Evolutionary conservation across 768 basidiomycete genomes (phyloP).

Genomic region (Roridomyces roridus): DNA sequence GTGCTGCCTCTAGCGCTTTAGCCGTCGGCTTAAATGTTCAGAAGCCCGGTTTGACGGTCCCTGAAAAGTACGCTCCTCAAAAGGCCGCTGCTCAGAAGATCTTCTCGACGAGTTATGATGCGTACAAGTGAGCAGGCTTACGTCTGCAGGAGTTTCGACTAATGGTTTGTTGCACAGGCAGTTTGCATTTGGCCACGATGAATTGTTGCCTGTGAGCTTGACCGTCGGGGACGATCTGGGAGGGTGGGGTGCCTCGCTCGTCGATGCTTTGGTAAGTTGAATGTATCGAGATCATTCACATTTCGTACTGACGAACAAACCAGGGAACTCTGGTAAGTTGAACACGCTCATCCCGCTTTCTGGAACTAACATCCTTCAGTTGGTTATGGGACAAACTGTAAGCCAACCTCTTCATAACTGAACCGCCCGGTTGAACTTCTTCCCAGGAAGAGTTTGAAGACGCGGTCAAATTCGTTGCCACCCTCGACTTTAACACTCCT

Average conservation of each 20-base stretch:
- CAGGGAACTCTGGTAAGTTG: conserved; percentile 9
- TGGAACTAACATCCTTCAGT: conserved; percentile 54
- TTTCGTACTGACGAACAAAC: no score
- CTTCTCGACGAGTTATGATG: no score
- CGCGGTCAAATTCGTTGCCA: conserved; percentile 43
- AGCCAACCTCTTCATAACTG: neutral
- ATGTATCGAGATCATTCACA: neutral
- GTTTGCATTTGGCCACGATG: conserved; percentile 58
- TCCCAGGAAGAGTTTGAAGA: conserved; percentile 48
- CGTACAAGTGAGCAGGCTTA: no score
- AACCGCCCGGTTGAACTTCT: neutral
- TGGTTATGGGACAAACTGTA: conserved; percentile 49
- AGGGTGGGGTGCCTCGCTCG: conserved; percentile 12
- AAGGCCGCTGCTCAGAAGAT: no score
- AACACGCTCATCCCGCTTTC: conserved; percentile 38
- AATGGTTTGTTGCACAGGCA: conserved; percentile 34
- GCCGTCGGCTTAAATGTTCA: neutral
- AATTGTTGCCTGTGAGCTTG: conserved; percentile 29
- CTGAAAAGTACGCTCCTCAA: no score
- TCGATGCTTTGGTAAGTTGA: conserved; percentile 17
- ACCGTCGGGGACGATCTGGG: neutral
- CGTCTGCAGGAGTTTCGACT: no score
- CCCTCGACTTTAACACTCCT: conserved; percentile 35
- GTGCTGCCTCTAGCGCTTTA: no score
- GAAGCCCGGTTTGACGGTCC: no score